Base-by-base conservation (phyloP, 2,329 filamentous ascomycete species). In the Xylariaceae sp. region DNA sequence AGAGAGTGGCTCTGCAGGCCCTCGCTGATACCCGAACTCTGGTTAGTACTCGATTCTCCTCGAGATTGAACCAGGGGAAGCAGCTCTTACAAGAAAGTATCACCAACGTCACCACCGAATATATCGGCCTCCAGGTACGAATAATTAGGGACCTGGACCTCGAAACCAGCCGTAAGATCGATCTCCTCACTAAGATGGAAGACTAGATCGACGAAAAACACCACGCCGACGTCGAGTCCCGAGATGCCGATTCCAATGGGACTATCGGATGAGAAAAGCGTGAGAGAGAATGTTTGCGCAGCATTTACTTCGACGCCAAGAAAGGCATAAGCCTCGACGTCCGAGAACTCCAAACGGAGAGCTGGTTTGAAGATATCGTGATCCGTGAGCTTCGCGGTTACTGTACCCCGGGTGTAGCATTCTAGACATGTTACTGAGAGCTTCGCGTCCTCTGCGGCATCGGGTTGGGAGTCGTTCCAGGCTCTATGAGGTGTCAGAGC, bases 161-260 rank as follows among this genome's bases (percentile, higher is more conserved):
- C 34, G 10, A 56, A 56, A 19, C 54, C 54, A 17, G 50, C 51
- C 3, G 44, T 44, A 14, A 56, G 47, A 34, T 54, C 51, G 18
- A 57, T 47, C 19, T 47, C 48, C 31, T 47, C 51, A 43, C 43
- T 50, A 0, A 54, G 17, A 16, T 39, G 39, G 31, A 54, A 51
- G 39, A 54, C 54, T 6, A 57, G 43, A 10, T 52, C 54, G 13
- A 54, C 51, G 42, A 50, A 54, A 19, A 57, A 51, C 10, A 49
- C 51, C 3, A 54, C 54, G 46, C 51, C 54, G 34, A 54, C 54
- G 33, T 56, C 54, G 45, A 56, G 54, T 13, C 54, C 54, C 5
- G 41, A 17, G 41, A 56, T 51, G 10, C 54, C 54, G 22, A 56
- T 53, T 31, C 54, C 54, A 17, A 56, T 28, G 17, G 51, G 54